phyloP scores from a whole-genome alignment of 2,329 filamentous ascomycete genomes.

The Elsinoe perseae region DNA sequence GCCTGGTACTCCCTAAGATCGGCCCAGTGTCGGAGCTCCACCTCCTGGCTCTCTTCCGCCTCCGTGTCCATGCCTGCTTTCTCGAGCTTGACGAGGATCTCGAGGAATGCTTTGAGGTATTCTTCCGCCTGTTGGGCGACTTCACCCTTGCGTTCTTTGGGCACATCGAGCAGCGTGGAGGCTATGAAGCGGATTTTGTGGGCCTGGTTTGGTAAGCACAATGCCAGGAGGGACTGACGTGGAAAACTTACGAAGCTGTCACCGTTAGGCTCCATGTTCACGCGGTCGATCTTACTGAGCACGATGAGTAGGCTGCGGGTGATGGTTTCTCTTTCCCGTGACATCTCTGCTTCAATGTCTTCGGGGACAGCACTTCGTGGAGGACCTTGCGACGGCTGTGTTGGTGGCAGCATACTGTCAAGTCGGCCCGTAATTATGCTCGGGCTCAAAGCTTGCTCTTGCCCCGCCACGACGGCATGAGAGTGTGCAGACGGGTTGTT shows the following conservation, averaged over 20 bases:
- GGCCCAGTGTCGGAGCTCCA: slow-evolving; percentile 69
- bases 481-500: slow-evolving; percentile 40
- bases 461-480: slow-evolving; percentile 23
- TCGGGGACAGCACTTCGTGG: slow-evolving; percentile 31
- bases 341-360: slow-evolving; percentile 56
- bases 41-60: slow-evolving; percentile 51
- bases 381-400: slow-evolving; percentile 28
- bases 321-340: slow-evolving; percentile 69
- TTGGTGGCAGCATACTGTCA: slow-evolving; percentile 25
- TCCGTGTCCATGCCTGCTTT: slow-evolving; percentile 37
- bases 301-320: slow-evolving; percentile 70
- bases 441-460: slow-evolving; percentile 24
- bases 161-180: slow-evolving; percentile 63
- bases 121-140: slow-evolving; percentile 57
- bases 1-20: slow-evolving; percentile 71
- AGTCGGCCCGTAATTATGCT: slow-evolving; percentile 32
- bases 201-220: slow-evolving; percentile 45
- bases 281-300: slow-evolving; percentile 68
- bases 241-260: slow-evolving; percentile 51
- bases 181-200: slow-evolving; percentile 81
- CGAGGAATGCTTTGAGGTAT: slow-evolving; percentile 63
- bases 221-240: too few species aligned
- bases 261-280: slow-evolving; percentile 71
- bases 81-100: slow-evolving; percentile 67
- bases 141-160: slow-evolving; percentile 45